These are phyloP conservation scores for Quercus aquifolioides DNA, from an alignment of 306 rosid genomes.

Conservation along the genomic window DNA sequence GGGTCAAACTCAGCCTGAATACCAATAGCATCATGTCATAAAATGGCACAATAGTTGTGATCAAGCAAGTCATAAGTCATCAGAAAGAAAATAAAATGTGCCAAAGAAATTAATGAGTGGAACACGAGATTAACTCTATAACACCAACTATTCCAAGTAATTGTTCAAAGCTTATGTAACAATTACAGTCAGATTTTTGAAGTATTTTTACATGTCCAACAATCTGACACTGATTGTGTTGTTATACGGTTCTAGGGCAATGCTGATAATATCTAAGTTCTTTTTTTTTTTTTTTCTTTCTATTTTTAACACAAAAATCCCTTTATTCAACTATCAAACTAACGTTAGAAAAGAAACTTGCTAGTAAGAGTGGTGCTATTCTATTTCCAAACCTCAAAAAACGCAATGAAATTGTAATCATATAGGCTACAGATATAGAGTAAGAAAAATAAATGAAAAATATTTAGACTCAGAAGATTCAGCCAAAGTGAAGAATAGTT, in stretches of 20 bases:
- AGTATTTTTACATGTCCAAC: neutral
- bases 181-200: neutral
- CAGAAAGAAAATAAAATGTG: neutral
- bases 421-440: no score
- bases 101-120: neutral
- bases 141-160: neutral
- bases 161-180: neutral
- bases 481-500: neutral
- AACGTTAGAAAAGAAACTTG: no score
- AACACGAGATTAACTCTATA: neutral
- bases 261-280: neutral
- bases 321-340: no score
- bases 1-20: constrained; percentile 98
- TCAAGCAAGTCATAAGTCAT: neutral
- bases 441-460: no score
- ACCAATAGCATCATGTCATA: constrained; percentile 24
- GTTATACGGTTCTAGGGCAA: neutral
- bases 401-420: no score
- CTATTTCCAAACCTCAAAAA: no score
- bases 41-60: constrained; percentile 12
- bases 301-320: neutral
- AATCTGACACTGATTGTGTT: neutral
- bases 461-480: neutral
- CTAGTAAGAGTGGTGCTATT: no score
- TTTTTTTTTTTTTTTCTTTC: neutral